Conservation (phyloP, 2,329 filamentous ascomycete species). For the Fusarium miscanthi region DNA sequence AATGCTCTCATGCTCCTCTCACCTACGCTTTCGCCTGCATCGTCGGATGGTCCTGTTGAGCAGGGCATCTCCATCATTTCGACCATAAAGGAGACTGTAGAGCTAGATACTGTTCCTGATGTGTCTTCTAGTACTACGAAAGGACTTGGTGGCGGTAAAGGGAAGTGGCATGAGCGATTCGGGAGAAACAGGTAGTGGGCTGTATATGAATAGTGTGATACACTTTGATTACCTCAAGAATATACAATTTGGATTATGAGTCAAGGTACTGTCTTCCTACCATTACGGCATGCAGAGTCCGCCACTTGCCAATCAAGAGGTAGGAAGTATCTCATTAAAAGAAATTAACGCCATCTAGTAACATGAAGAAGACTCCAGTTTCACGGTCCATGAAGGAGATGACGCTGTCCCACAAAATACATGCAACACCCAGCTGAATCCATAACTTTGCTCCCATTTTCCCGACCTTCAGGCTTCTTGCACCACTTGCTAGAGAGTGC, state of each 20-base stretch:
- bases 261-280: neutral
- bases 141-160: constrained; percentile 49
- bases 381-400: neutral
- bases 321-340: neutral
- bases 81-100: constrained; percentile 71
- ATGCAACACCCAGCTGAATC: neutral
- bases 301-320: too few species aligned
- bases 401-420: neutral
- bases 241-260: neutral
- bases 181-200: constrained; percentile 56
- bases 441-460: neutral
- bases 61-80: constrained; percentile 61
- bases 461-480: neutral
- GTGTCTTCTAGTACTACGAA: constrained; percentile 45
- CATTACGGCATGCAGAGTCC: neutral
- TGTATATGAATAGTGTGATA: neutral
- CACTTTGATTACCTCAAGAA: neutral
- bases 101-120: constrained; percentile 62
- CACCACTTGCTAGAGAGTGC: neutral
- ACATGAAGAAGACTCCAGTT: neutral
- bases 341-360: neutral
- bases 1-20: constrained; percentile 70
- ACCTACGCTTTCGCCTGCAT: neutral
- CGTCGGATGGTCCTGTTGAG: constrained; percentile 34
- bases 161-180: constrained; percentile 72